These are phyloP conservation scores for Ballota nigra DNA, from an alignment of 257 asterid species.

Conservation along the genomic window DNA sequence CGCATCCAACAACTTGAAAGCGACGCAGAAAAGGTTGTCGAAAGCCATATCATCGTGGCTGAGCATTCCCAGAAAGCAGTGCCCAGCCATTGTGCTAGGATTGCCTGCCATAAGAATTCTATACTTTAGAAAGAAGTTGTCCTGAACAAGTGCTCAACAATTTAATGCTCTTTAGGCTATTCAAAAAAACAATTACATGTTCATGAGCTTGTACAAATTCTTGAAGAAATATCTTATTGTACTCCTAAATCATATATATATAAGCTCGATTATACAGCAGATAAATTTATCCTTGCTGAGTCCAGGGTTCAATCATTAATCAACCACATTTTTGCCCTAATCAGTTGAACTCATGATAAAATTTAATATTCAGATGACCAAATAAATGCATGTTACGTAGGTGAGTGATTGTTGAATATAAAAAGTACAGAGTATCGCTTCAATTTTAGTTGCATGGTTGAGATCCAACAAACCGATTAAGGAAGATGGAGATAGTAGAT, in stretches of 20 bases:
- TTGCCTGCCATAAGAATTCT: slow-evolving; percentile 44
- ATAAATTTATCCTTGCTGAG: background rate
- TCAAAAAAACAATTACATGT: background rate
- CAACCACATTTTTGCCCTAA: background rate
- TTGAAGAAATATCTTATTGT: background rate
- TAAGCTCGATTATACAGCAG: background rate
- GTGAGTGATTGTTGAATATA: background rate
- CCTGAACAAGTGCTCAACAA: background rate
- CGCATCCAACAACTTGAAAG: slow-evolving; percentile 85
- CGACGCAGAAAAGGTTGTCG: slow-evolving; percentile 81
- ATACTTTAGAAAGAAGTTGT: background rate
- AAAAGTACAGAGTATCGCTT: background rate
- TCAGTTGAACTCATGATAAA: background rate
- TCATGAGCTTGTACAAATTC: background rate
- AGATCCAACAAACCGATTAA: background rate
- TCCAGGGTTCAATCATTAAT: background rate
- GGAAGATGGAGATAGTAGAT: background rate
- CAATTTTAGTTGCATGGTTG: slow-evolving; percentile 6
- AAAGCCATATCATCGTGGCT: slow-evolving; percentile 83
- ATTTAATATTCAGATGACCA: background rate
- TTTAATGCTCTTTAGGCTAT: background rate
- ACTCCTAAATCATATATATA: background rate
- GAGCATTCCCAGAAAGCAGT: slow-evolving; percentile 64
- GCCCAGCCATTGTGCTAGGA: slow-evolving; percentile 64
- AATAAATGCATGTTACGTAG: background rate